Conservation (phyloP, 179 eudicot species). For the Carnegiea gigantea region DNA sequence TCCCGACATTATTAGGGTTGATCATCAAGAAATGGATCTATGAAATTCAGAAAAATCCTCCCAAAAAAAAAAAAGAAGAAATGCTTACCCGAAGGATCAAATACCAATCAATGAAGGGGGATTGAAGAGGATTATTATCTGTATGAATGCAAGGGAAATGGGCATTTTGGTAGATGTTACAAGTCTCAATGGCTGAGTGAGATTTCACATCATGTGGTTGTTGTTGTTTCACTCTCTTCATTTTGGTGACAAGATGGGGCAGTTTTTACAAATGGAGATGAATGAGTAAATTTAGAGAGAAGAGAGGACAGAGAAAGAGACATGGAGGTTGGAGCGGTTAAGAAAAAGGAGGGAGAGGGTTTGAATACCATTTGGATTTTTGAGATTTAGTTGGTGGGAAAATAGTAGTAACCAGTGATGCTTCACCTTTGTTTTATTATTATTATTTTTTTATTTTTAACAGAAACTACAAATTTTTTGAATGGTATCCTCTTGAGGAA, state of each 20-base stretch:
- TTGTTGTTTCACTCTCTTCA: conserved; percentile 23
- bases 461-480: too few relatives aligned
- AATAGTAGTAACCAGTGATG: neutral
- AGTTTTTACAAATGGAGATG: neutral
- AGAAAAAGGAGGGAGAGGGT: conserved; percentile 35
- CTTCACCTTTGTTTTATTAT: neutral
- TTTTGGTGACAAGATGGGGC: conserved; percentile 2
- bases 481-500: too few relatives aligned
- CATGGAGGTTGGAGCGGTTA: conserved; percentile 51
- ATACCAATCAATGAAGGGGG: conserved; percentile 68
- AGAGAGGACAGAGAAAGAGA: neutral
- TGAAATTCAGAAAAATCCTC: neutral
- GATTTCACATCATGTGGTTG: conserved; percentile 40
- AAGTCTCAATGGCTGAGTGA: conserved; percentile 46
- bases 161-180: conserved; percentile 38
- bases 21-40: too few relatives aligned
- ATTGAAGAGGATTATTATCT: neutral
- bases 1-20: neutral
- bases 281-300: conserved; percentile 18
- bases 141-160: conserved; percentile 34
- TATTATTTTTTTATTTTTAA: neutral
- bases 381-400: conserved; percentile 28
- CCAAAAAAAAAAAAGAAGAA: neutral
- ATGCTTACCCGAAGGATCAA: conserved; percentile 58
- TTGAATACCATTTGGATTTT: neutral